Percentiles rank a stretch among this genome's conserved stretches.
Evolutionary conservation across 2,329 filamentous ascomycete species (phyloP).

Genomic region (Clarireedia homoeocarpa): DNA sequence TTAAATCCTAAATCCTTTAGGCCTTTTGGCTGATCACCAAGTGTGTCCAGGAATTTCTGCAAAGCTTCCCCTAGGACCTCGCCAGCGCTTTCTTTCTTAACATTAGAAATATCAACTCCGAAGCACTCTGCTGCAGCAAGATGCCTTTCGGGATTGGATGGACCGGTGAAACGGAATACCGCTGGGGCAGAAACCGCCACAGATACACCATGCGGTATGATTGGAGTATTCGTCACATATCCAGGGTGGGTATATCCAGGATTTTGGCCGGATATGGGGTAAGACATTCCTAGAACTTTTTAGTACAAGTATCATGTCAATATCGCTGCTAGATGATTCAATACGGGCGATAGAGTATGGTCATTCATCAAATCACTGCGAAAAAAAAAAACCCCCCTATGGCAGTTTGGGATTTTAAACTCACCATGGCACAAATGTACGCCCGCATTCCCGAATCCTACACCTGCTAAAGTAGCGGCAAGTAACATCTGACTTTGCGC

Average conservation of each 20-base stretch:
- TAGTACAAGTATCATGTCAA: slow-evolving; percentile 1
- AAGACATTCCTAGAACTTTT: slow-evolving; percentile 67
- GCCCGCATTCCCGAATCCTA: slow-evolving; percentile 95
- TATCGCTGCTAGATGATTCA: not conserved
- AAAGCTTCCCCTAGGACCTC: slow-evolving; percentile 81
- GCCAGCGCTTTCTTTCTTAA: slow-evolving; percentile 83
- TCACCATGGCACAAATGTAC: slow-evolving; percentile 72
- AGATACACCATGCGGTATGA: slow-evolving; percentile 94
- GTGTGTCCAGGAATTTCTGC: slow-evolving; percentile 66
- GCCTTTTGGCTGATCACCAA: slow-evolving; percentile 87
- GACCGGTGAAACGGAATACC: slow-evolving; percentile 86
- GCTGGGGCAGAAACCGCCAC: slow-evolving; percentile 90
- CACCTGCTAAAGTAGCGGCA: slow-evolving; percentile 85
- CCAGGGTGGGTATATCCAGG: slow-evolving; percentile 81
- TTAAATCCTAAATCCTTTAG: slow-evolving; percentile 78
- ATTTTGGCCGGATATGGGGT: slow-evolving; percentile 94
- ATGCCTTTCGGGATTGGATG: slow-evolving; percentile 89
- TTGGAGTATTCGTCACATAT: slow-evolving; percentile 67
- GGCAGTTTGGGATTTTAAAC: not conserved
- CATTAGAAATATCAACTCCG: slow-evolving; percentile 79
- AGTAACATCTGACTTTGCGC: slow-evolving; percentile 95
- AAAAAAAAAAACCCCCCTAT: too few relatives aligned
- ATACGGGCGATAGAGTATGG: not conserved
- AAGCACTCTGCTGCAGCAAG: slow-evolving; percentile 83
- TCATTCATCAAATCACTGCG: not conserved